Conservation (phyloP, 2,329 filamentous ascomycete genomes). For the Pestalotiopsis sp. region DNA sequence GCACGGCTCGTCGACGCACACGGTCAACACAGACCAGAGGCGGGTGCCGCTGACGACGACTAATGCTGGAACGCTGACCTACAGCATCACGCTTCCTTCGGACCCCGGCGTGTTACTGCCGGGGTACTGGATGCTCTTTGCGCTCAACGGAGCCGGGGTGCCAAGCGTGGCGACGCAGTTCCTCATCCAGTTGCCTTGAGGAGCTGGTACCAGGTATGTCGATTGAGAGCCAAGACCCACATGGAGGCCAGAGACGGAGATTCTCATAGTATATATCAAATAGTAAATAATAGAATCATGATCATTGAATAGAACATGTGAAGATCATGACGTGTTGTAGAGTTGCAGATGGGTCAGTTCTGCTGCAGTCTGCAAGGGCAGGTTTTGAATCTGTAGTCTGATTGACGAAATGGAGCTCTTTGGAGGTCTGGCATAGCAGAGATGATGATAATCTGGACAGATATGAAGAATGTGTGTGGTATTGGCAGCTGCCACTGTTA, state of each 20-base stretch:
- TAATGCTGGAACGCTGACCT: slow-evolving; percentile 27
- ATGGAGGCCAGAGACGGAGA: neutral
- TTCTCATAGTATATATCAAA: too few species aligned
- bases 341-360: too few species aligned
- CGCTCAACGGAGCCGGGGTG: slow-evolving; percentile 40
- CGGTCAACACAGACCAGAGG: slow-evolving; percentile 56
- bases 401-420: neutral
- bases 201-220: neutral
- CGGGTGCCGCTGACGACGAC: slow-evolving; percentile 40
- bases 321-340: too few species aligned
- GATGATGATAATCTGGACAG: neutral
- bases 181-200: slow-evolving; percentile 25
- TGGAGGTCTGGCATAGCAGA: too few species aligned
- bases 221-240: neutral
- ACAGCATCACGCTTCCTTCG: slow-evolving; percentile 39
- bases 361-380: neutral
- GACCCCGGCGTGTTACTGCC: slow-evolving; percentile 49
- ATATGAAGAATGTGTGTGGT: neutral
- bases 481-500: neutral
- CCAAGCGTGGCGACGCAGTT: slow-evolving; percentile 46
- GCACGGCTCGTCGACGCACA: slow-evolving; percentile 48
- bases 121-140: slow-evolving; percentile 53
- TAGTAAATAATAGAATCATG: too few species aligned
- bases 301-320: too few species aligned
- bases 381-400: neutral